Conservation (phyloP, 1,284 basidiomycete genomes). For the Hypsizygus ulmarius region DNA sequence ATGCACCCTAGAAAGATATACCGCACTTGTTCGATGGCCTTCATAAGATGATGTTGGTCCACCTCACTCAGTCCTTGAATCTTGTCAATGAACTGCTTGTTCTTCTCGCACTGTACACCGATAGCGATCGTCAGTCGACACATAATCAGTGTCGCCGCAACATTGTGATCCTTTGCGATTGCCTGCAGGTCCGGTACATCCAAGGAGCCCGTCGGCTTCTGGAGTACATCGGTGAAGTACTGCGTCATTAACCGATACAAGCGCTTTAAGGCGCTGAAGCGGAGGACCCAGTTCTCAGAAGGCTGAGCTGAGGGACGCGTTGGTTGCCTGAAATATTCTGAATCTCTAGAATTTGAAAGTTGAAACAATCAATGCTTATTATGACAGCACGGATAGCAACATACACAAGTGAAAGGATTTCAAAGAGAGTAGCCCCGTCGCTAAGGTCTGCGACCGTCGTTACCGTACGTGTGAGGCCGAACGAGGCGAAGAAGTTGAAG, state of each 20-base stretch:
- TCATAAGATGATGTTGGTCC: conserved; percentile 84
- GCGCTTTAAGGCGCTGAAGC: conserved; percentile 81
- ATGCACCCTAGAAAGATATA: neutral
- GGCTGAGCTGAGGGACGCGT: conserved; percentile 53
- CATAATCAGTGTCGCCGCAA: conserved; percentile 68
- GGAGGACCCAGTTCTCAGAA: conserved; percentile 86
- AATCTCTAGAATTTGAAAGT: conserved; percentile 52
- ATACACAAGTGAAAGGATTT: conserved; percentile 71
- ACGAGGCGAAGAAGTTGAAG: conserved; percentile 74
- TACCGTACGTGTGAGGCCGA: conserved; percentile 61
- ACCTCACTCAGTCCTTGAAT: conserved; percentile 78
- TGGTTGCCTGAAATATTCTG: conserved; percentile 71
- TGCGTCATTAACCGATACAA: conserved; percentile 86
- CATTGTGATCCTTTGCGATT: conserved; percentile 72
- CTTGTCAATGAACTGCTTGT: conserved; percentile 78
- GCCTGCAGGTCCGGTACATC: conserved; percentile 81
- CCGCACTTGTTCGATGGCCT: conserved; percentile 76
- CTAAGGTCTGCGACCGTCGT: conserved; percentile 63
- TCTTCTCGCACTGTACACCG: conserved; percentile 87
- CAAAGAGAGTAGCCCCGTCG: conserved; percentile 71
- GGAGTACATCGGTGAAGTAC: conserved; percentile 79
- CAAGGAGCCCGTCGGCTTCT: conserved; percentile 67
- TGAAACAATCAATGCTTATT: neutral
- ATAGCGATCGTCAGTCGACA: conserved; percentile 89
- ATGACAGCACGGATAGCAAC: conserved; percentile 24